Evolutionary conservation across 2,329 filamentous ascomycete genomes (phyloP).

Genomic region (Paraconiothyrium brasiliense): DNA sequence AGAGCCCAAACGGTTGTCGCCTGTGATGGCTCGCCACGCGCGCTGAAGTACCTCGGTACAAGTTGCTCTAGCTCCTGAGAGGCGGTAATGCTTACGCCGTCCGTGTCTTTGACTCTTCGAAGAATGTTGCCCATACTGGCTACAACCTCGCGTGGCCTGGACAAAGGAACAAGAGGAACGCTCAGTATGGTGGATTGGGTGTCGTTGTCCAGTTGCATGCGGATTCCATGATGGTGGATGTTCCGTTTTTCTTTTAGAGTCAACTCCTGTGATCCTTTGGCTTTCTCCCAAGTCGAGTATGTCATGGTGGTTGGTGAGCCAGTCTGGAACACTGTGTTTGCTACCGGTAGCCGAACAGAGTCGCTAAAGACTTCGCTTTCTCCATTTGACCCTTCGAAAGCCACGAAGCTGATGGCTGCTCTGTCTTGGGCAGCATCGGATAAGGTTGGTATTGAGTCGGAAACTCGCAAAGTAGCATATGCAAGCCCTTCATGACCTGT

Average conservation of each 20-base stretch:
- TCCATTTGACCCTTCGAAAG: conserved; percentile 13
- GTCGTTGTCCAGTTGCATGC: conserved; percentile 10
- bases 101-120: conserved; percentile 64
- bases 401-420: conserved; percentile 38
- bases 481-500: conserved; percentile 47
- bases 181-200: conserved; percentile 31
- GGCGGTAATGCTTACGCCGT: conserved; percentile 64
- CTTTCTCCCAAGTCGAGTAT: conserved; percentile 35
- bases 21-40: conserved; percentile 50
- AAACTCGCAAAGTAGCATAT: conserved; percentile 33
- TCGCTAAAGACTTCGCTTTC: conserved; percentile 15
- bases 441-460: conserved; percentile 21
- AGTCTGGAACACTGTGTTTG: conserved; percentile 81
- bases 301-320: conserved; percentile 56
- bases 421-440: conserved; percentile 23
- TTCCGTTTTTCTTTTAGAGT: conserved; percentile 22
- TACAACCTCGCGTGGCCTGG: conserved; percentile 67
- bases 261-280: conserved; percentile 23
- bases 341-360: conserved; percentile 69
- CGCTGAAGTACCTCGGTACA: conserved; percentile 67
- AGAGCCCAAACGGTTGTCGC: conserved; percentile 78
- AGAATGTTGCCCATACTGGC: conserved; percentile 82
- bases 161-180: conserved; percentile 70
- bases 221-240: conserved; percentile 30
- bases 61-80: conserved; percentile 75